Conservation (phyloP, 1,284 basidiomycete species). For the Cutaneotrichosporon cutaneum region DNA sequence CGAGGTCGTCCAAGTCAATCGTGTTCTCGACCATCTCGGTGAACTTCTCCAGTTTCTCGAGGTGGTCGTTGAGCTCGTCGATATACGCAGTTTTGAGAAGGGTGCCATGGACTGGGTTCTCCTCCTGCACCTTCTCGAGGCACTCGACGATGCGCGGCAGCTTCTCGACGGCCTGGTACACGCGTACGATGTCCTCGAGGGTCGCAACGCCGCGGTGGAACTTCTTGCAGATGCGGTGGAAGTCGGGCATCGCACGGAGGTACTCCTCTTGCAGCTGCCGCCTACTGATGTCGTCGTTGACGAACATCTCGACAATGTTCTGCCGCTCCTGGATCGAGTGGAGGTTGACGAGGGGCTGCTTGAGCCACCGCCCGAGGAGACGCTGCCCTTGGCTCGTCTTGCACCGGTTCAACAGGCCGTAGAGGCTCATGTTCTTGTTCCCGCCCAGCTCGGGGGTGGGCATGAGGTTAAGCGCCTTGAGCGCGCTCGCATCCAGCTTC, state of each 20-base stretch:
- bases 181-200: conserved; percentile 92
- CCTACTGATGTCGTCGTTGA: conserved; percentile 73
- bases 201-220: conserved; percentile 82
- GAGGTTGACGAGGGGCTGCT: conserved; percentile 91
- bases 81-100: conserved; percentile 71
- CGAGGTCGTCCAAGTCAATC: conserved; percentile 81
- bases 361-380: conserved; percentile 87
- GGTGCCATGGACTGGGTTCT: conserved; percentile 52
- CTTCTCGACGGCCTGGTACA: conserved; percentile 85
- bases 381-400: conserved; percentile 95
- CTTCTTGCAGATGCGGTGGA: conserved; percentile 87
- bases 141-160: conserved; percentile 72
- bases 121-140: conserved; percentile 55
- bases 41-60: conserved; percentile 69
- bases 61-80: conserved; percentile 61
- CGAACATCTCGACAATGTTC: conserved; percentile 80
- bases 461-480: conserved; percentile 84
- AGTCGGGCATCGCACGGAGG: conserved; percentile 88
- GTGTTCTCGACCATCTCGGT: conserved; percentile 94
- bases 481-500: conserved; percentile 90
- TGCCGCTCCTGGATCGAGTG: conserved; percentile 88
- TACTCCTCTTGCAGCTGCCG: conserved; percentile 67
- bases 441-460: conserved; percentile 63
- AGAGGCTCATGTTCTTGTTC: conserved; percentile 77
- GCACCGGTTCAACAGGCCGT: conserved; percentile 89